These are phyloP conservation scores for Aristolochia californica DNA, from an alignment of 164 flowering plant genomes.

Conservation along the genomic window DNA sequence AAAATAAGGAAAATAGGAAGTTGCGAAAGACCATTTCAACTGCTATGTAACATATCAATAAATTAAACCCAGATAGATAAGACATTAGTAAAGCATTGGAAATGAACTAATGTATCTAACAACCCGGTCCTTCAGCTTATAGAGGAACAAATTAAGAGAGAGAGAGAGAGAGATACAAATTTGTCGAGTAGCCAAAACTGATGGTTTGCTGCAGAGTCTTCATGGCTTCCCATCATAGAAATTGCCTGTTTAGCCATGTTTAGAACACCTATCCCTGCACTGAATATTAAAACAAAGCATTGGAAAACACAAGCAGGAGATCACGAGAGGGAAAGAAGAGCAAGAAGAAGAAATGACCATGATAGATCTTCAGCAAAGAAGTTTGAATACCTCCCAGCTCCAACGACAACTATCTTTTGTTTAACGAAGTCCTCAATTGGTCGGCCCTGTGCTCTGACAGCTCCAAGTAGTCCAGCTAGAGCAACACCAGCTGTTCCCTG, in stretches of 20 bases:
- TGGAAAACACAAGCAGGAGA: not conserved
- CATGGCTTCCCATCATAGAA: conserved; percentile 46
- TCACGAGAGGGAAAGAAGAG: not conserved
- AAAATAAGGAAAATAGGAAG: no score
- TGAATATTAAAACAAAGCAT: conserved; percentile 31
- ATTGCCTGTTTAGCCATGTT: conserved; percentile 69
- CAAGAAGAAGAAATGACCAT: no score
- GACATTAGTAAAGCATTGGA: no score
- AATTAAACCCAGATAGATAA: no score
- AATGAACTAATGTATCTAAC: no score
- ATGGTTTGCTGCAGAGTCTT: conserved; percentile 20
- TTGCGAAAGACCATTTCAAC: no score
- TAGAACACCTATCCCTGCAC: conserved; percentile 99
- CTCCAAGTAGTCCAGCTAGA: conserved; percentile 86
- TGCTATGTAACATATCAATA: not conserved
- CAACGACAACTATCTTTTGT: conserved; percentile 95
- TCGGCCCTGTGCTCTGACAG: conserved; percentile 93
- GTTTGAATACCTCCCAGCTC: conserved; percentile 84
- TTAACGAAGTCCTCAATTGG: conserved; percentile 76
- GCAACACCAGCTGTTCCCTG: conserved; percentile 99
- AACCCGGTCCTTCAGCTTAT: not conserved
- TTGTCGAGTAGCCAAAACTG: conserved; percentile 81
- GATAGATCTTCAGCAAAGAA: no score
- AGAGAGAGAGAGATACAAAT: conserved; percentile 32
- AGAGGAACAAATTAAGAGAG: not conserved